Percentiles rank a stretch among this genome's conserved stretches.
Conservation (phyloP, 1,284 basidiomycete genomes). For the Lentinula novae-zelandiae region DNA sequence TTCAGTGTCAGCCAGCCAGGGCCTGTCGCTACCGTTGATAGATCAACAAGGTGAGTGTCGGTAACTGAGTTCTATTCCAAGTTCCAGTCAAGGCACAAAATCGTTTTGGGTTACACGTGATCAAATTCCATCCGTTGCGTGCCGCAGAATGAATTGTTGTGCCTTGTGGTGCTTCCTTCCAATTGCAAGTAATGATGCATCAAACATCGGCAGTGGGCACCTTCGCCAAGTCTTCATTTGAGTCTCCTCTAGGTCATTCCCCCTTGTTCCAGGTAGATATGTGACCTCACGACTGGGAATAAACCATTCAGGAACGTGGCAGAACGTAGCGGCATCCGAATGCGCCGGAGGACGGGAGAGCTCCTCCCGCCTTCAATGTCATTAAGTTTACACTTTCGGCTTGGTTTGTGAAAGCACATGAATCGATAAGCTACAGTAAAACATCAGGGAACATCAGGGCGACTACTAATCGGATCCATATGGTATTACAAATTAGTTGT, state of each 20-base stretch:
- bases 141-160: neutral
- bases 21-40: neutral
- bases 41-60: conserved; percentile 1
- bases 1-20: neutral
- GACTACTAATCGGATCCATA: neutral
- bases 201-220: no score
- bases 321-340: neutral
- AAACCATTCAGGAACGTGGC: no score
- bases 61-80: neutral
- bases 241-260: no score
- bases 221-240: no score
- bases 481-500: neutral
- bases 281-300: no score
- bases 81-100: conserved; percentile 1
- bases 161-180: neutral
- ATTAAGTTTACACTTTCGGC: neutral
- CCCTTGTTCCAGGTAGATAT: no score
- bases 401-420: neutral
- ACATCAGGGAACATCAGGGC: neutral
- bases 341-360: neutral
- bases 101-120: neutral
- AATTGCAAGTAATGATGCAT: no score
- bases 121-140: neutral
- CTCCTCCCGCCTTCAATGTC: neutral
- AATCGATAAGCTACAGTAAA: neutral